Evolutionary conservation across 73 alveolate genomes (phyloP).

Genomic region (Symbiodinium natans): DNA sequence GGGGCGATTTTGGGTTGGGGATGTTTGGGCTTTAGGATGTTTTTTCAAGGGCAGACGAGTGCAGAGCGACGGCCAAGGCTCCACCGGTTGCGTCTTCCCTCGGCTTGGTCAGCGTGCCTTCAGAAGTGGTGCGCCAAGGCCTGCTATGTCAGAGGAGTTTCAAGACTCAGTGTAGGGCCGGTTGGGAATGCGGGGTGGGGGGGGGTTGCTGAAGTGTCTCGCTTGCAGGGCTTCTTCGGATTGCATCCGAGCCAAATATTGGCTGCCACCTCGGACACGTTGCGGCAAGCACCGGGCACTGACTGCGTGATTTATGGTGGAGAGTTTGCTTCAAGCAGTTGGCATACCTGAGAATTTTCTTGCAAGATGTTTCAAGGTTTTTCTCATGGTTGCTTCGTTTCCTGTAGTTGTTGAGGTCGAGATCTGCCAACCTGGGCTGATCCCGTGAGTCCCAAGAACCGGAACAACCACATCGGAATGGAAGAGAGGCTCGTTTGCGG

Average conservation of each 20-base stretch:
- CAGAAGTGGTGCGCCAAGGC: neutral
- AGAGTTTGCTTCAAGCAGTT: neutral
- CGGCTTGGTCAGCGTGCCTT: constrained; percentile 11
- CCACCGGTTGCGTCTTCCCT: neutral
- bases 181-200: neutral
- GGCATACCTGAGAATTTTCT: neutral
- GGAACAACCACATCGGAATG: constrained; percentile 2
- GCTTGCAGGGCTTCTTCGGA: constrained; percentile 12
- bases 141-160: neutral
- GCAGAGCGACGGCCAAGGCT: neutral
- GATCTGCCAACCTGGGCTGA: neutral
- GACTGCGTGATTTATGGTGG: too few species aligned
- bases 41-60: too few species aligned
- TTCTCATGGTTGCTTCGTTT: too few species aligned
- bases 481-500: constrained; percentile 20
- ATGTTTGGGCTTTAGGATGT: too few species aligned
- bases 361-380: neutral
- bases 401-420: neutral
- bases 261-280: neutral
- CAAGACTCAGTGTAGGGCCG: neutral
- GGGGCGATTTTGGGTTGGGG: too few species aligned
- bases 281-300: too few species aligned
- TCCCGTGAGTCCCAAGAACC: neutral
- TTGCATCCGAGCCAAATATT: neutral
- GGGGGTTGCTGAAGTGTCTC: too few species aligned